phyloP scores from a whole-genome alignment of 2,329 filamentous ascomycete species.

The Xylariaceae sp. region DNA sequence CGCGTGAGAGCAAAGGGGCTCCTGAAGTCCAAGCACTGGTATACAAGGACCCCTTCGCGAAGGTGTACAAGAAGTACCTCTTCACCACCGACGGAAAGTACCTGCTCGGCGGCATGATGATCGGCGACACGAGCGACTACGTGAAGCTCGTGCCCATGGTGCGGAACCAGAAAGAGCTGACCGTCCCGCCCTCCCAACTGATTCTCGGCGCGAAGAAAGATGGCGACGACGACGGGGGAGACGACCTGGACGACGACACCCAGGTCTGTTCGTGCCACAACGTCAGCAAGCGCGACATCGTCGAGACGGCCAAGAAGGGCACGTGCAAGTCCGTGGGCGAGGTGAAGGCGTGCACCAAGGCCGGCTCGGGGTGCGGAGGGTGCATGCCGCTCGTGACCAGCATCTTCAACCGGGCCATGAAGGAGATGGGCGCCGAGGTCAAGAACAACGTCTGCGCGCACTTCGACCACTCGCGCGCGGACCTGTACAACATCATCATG shows the following conservation, averaged over 20 bases:
- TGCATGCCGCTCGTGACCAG: conserved; percentile 84
- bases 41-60: conserved; percentile 82
- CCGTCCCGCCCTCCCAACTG: conserved; percentile 73
- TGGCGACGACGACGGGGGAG: conserved; percentile 65
- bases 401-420: conserved; percentile 88
- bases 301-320: conserved; percentile 66
- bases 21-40: conserved; percentile 73
- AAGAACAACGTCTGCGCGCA: conserved; percentile 82
- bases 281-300: conserved; percentile 77
- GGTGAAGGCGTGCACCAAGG: conserved; percentile 86
- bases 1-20: conserved; percentile 49
- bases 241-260: conserved; percentile 76
- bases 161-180: conserved; percentile 73
- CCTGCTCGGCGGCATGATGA: conserved; percentile 94
- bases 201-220: conserved; percentile 73
- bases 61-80: conserved; percentile 90
- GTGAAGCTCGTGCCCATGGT: conserved; percentile 84
- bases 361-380: conserved; percentile 83
- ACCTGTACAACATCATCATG: conserved; percentile 85
- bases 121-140: conserved; percentile 86
- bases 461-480: conserved; percentile 76
- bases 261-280: conserved; percentile 94
- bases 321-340: conserved; percentile 76
- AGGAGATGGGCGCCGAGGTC: conserved; percentile 77
- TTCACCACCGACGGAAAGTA: conserved; percentile 89